A percentile compares a stretch with the other conserved stretches of the same genome.
Conservation (phyloP, 2,329 filamentous ascomycete species). For the Paecilomyces sp. region DNA sequence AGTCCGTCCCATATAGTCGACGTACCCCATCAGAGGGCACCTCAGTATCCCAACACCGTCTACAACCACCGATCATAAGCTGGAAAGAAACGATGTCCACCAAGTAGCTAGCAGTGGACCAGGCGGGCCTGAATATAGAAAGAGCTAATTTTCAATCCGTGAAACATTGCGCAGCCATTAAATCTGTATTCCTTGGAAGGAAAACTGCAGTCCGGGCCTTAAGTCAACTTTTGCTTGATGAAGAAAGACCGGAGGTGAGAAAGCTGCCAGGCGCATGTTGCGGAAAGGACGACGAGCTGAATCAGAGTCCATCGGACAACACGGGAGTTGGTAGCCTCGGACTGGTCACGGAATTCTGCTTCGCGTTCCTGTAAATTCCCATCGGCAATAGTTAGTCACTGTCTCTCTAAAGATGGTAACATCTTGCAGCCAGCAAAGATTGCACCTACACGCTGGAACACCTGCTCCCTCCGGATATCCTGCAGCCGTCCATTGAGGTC, state of each 20-base stretch:
- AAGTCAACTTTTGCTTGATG: constrained; percentile 99
- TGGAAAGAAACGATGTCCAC: neutral
- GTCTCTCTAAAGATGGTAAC: neutral
- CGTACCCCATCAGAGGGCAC: neutral
- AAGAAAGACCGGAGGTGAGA: constrained; percentile 95
- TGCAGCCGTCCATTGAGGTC: constrained; percentile 81
- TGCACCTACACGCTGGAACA: constrained; percentile 78
- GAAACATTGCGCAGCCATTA: neutral
- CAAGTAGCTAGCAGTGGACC: neutral
- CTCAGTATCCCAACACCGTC: neutral
- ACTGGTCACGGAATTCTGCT: constrained; percentile 96
- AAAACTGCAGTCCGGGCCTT: constrained; percentile 21
- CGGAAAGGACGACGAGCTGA: constrained; percentile 74
- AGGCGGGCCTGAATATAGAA: neutral
- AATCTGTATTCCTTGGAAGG: neutral
- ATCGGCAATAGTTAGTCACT: neutral
- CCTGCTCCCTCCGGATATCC: constrained; percentile 88
- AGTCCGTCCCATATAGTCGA: neutral
- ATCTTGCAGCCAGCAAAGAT: neutral
- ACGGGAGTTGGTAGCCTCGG: constrained; percentile 82
- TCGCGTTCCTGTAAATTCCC: constrained; percentile 70
- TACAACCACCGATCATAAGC: neutral
- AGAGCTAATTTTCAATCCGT: neutral
- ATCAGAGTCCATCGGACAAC: constrained; percentile 92
- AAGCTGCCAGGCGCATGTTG: constrained; percentile 94